phyloP scores from a whole-genome alignment of 768 basidiomycete genomes.

The Tricholoma hemisulphureum region DNA sequence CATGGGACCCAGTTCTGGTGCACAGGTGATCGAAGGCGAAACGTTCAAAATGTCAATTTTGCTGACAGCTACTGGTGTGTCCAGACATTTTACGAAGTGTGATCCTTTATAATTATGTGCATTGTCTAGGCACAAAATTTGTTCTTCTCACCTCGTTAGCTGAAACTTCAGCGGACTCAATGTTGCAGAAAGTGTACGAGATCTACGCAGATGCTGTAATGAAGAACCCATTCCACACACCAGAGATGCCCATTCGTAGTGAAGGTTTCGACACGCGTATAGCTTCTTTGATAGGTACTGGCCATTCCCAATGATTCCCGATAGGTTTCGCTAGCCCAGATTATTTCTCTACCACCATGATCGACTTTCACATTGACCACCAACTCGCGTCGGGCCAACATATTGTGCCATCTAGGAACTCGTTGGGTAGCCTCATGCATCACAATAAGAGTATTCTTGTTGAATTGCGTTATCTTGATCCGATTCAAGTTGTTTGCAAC shows the following conservation, averaged over 20 bases:
- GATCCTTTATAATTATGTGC: background rate
- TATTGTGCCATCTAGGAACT: too few species aligned
- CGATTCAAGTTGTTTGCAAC: too few species aligned
- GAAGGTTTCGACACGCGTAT: constrained; percentile 83
- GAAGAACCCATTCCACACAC: constrained; percentile 99
- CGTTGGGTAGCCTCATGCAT: too few species aligned
- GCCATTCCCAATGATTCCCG: constrained; percentile 25
- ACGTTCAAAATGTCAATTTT: constrained; percentile 92
- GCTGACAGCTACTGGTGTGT: constrained; percentile 82
- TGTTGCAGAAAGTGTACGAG: constrained; percentile 88
- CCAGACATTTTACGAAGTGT: constrained; percentile 2
- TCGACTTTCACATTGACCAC: background rate
- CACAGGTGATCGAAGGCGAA: constrained; percentile 94
- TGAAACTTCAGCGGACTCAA: constrained; percentile 64
- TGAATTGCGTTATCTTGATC: too few species aligned
- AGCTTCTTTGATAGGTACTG: constrained; percentile 54
- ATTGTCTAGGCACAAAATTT: constrained; percentile 82
- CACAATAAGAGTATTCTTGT: too few species aligned
- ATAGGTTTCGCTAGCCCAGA: background rate
- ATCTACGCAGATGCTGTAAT: constrained; percentile 92
- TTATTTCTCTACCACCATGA: background rate
- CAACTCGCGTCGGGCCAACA: background rate
- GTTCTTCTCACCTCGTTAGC: constrained; percentile 84
- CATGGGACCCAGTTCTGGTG: constrained; percentile 76
- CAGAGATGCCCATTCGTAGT: constrained; percentile 97